Evolutionary conservation across 306 rosid genomes (phyloP).

Genomic region (Prosopis cineraria): DNA sequence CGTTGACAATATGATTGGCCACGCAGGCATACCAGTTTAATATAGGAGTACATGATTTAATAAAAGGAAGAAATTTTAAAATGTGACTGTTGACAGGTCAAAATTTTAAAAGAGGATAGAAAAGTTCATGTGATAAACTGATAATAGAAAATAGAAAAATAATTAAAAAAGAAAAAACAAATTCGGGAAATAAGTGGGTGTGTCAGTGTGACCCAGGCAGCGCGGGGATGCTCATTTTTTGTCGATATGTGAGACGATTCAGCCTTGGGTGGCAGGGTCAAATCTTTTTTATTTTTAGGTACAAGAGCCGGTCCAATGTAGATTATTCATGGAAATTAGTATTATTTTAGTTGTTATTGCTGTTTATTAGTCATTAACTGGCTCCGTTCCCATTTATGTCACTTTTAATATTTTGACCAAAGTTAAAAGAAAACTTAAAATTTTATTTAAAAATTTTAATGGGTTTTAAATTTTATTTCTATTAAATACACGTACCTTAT

Average conservation of each 20-base stretch:
- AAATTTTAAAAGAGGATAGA: background rate
- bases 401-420: too few relatives aligned
- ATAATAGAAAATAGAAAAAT: background rate
- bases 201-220: constrained; percentile 11
- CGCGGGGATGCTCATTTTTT: background rate
- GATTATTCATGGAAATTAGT: constrained; percentile 2
- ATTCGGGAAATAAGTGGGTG: background rate
- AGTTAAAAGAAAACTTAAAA: too few relatives aligned
- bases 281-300: constrained; percentile 32
- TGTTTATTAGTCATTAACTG: too few relatives aligned
- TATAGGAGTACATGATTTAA: background rate
- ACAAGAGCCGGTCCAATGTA: constrained; percentile 42
- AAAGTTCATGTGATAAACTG: background rate
- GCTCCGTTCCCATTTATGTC: too few relatives aligned
- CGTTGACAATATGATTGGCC: background rate
- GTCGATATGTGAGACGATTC: background rate
- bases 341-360: background rate
- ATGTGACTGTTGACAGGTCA: background rate
- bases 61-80: background rate
- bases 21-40: background rate
- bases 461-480: too few relatives aligned
- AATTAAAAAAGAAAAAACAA: background rate
- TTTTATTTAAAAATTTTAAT: too few relatives aligned
- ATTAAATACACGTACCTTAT: too few relatives aligned
- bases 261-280: constrained; percentile 31